Evolutionary conservation across 106 monocot species (phyloP).

Genomic region (Posidonia australis): DNA sequence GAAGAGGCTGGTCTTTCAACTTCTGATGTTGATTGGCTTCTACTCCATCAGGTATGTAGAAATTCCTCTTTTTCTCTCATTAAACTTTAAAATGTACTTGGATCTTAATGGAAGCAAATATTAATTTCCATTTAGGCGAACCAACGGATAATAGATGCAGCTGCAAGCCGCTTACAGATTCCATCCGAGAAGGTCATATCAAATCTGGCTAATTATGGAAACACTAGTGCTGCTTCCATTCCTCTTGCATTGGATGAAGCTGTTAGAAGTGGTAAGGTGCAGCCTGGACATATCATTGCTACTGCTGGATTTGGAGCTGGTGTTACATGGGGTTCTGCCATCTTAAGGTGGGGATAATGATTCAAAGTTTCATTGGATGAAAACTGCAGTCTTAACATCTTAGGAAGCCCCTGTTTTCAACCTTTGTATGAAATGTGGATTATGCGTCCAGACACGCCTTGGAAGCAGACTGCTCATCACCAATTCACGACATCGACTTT

Average conservation of each 20-base stretch:
- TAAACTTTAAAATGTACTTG: too few species aligned
- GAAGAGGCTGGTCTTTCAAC: conserved; percentile 50
- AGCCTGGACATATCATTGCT: conserved; percentile 55
- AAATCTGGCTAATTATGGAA: conserved; percentile 88
- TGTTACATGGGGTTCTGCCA: conserved; percentile 86
- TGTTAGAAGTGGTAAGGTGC: conserved; percentile 57
- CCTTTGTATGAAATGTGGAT: too few species aligned
- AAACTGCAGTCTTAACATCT: too few species aligned
- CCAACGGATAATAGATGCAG: conserved; percentile 82
- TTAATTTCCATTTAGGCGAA: conserved; percentile 44
- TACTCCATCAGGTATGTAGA: conserved; percentile 73
- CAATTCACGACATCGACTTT: too few species aligned
- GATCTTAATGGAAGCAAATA: background rate
- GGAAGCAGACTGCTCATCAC: too few species aligned
- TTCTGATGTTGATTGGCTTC: conserved; percentile 76
- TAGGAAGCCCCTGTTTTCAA: too few species aligned
- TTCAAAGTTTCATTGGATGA: too few species aligned
- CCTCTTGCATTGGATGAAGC: conserved; percentile 91
- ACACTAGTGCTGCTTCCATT: conserved; percentile 92
- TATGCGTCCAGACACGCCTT: too few species aligned
- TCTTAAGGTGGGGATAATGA: conserved; percentile 76
- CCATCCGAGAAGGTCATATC: conserved; percentile 82
- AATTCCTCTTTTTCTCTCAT: background rate
- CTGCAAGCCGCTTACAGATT: conserved; percentile 63
- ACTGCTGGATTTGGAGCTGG: conserved; percentile 87